These are phyloP conservation scores for Mycena capillaripes DNA, from an alignment of 768 basidiomycete species.

Conservation along the genomic window DNA sequence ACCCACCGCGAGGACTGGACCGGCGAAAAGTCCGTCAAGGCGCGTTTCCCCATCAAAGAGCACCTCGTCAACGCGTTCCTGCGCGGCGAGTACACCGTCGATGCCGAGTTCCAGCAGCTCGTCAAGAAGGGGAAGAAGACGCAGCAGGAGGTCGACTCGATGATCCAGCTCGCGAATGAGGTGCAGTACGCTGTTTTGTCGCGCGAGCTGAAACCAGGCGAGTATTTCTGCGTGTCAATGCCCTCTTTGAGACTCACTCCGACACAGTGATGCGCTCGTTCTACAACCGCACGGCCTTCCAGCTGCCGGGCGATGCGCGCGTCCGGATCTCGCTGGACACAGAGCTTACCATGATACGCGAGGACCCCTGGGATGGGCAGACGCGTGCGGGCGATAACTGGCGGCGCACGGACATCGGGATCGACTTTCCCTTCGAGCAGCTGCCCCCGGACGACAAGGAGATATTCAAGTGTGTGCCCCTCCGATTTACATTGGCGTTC, in stretches of 20 bases:
- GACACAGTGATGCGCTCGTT: conserved; percentile 92
- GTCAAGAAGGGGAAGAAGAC: conserved; percentile 93
- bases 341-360: conserved; percentile 92
- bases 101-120: conserved; percentile 90
- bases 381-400: conserved; percentile 89
- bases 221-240: not conserved
- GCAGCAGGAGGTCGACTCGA: conserved; percentile 89
- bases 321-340: conserved; percentile 99
- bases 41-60: conserved; percentile 96
- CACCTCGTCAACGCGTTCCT: conserved; percentile 93
- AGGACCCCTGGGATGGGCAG: conserved; percentile 95
- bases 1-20: conserved; percentile 99
- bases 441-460: conserved; percentile 86
- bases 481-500: not conserved
- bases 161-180: conserved; percentile 98
- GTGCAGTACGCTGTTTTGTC: conserved; percentile 93
- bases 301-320: conserved; percentile 97
- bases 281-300: conserved; percentile 99
- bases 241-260: not conserved
- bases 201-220: conserved; percentile 86
- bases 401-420: conserved; percentile 94
- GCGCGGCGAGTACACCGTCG: conserved; percentile 91
- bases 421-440: conserved; percentile 91
- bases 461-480: conserved; percentile 81
- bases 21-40: conserved; percentile 98